Base-by-base conservation (phyloP, 306 rosid species). In the Trifolium fragiferum region DNA sequence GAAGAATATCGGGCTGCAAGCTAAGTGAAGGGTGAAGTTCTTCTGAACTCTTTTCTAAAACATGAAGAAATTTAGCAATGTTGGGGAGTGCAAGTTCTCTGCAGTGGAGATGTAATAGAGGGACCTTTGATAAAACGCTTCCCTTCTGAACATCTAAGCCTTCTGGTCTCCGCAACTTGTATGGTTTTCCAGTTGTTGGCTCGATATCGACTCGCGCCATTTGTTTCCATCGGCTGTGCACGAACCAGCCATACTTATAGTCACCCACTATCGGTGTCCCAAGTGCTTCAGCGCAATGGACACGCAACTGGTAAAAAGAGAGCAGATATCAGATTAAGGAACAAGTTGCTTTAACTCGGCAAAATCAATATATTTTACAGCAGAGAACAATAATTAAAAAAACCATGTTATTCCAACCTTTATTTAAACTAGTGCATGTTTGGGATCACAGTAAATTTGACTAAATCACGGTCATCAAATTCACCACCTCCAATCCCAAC, bases 271-370 rank as follows among this genome's bases (percentile, higher is more conserved):
- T n/a, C n/a, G n/a, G 98, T 0, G 97, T 91, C 66, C 98, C 97
- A 32, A 94, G 93, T 66, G 98, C 98, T 88, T 94, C 97, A 32
- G 98, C 97, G 51, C 98, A 94, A 82, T 94, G 98, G 50, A 94
- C 97, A 18, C 97, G 91, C 68, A 94, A 85, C 98, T 94, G 84
- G 40, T 23, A 15, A 81, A 64, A 78, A 74, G 27, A 3, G 46
- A 20, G 72, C 3, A 13, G 21, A 65, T 62, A 79, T 63, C 66
- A 76, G 53, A 27, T 13, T 8, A 62, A 11, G n/a, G 58, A 59
- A 67, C 12, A 70, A 25, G 41, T 63, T 69, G 43, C 61, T 68
- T 44, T 38, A 49, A 46, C 66, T 67, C 58, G 23, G 16, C 58
- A 68, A 54, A 51, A 37, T 68, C 7, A 3, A 60, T 40, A 75